Conservation (phyloP, 2,329 filamentous ascomycete species). For the Claviceps digitariae region DNA sequence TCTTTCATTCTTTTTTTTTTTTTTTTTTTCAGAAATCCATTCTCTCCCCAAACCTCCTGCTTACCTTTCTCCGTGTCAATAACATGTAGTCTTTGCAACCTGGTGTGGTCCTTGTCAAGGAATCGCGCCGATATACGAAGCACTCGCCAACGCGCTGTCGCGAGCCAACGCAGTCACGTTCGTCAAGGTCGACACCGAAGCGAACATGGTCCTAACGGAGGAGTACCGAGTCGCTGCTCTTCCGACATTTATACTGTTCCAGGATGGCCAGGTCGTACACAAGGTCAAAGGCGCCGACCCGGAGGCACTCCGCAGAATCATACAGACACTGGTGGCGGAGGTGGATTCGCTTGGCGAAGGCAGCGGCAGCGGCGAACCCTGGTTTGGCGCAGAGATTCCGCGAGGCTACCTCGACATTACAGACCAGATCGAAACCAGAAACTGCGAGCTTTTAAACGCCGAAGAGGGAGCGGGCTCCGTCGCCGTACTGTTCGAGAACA, state of each 20-base stretch:
- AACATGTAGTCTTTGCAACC: slow-evolving; percentile 61
- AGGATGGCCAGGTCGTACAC: slow-evolving; percentile 51
- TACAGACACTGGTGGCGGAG: slow-evolving; percentile 58
- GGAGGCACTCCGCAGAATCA: slow-evolving; percentile 52
- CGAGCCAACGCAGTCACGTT: slow-evolving; percentile 65
- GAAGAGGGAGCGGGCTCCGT: slow-evolving; percentile 64
- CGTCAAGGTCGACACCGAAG: slow-evolving; percentile 73
- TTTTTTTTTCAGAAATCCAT: not conserved
- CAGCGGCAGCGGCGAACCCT: slow-evolving; percentile 33
- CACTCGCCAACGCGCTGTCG: slow-evolving; percentile 58
- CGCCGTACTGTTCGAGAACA: slow-evolving; percentile 56
- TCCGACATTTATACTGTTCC: slow-evolving; percentile 88
- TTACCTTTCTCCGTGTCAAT: not conserved
- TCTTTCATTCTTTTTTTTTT: too few relatives aligned
- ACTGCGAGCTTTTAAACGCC: slow-evolving; percentile 77
- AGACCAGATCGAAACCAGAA: slow-evolving; percentile 62
- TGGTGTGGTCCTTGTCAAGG: slow-evolving; percentile 76
- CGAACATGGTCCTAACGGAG: slow-evolving; percentile 57
- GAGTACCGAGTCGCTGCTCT: slow-evolving; percentile 64
- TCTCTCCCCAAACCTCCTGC: slow-evolving; percentile 7
- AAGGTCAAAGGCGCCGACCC: slow-evolving; percentile 65
- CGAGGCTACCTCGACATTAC: slow-evolving; percentile 77
- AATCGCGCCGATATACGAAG: slow-evolving; percentile 72
- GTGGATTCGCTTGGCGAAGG: slow-evolving; percentile 40
- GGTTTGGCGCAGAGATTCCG: slow-evolving; percentile 64